These are phyloP conservation scores for Aspergillus uvarum DNA, from an alignment of 2,329 filamentous ascomycete genomes.

Conservation along the genomic window DNA sequence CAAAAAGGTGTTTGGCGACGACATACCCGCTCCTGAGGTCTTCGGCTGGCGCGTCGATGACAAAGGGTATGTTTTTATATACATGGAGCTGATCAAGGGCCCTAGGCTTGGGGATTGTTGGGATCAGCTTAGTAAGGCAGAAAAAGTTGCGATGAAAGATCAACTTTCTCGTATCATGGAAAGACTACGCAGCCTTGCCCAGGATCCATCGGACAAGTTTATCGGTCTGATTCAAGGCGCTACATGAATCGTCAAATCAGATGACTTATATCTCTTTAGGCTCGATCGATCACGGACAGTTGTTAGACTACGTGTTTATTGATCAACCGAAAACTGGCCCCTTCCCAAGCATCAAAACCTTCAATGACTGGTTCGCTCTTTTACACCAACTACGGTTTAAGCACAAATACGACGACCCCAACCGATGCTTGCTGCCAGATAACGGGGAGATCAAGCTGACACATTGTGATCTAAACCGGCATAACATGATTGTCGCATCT, in stretches of 20 bases:
- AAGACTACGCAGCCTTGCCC: slow-evolving; percentile 21
- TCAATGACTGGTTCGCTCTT: slow-evolving; percentile 30
- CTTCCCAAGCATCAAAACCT: slow-evolving; percentile 24
- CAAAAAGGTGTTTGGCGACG: slow-evolving; percentile 15
- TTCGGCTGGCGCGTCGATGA: slow-evolving; percentile 35
- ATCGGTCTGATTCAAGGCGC: slow-evolving; percentile 19
- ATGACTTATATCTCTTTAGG: slow-evolving; percentile 11
- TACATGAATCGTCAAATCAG: too few relatives aligned
- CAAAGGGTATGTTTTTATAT: slow-evolving; percentile 28
- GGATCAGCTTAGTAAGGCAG: slow-evolving; percentile 15
- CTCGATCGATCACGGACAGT: slow-evolving; percentile 16
- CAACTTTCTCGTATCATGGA: slow-evolving; percentile 20
- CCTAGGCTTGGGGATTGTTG: slow-evolving; percentile 27
- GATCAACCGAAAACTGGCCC: slow-evolving; percentile 17
- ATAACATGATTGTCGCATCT: slow-evolving; percentile 33
- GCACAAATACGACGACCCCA: slow-evolving; percentile 19
- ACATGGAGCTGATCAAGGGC: slow-evolving; percentile 35
- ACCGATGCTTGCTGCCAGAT: slow-evolving; percentile 27
- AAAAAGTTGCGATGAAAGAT: slow-evolving; percentile 17
- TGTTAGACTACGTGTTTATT: slow-evolving; percentile 25
- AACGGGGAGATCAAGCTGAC: slow-evolving; percentile 32
- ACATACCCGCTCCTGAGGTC: slow-evolving; percentile 38
- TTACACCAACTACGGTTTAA: slow-evolving; percentile 17
- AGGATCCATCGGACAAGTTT: slow-evolving; percentile 19
- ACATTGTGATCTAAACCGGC: slow-evolving; percentile 34